Base-by-base conservation (phyloP, 2,329 filamentous ascomycete species). In the Thielaviopsis populi region DNA sequence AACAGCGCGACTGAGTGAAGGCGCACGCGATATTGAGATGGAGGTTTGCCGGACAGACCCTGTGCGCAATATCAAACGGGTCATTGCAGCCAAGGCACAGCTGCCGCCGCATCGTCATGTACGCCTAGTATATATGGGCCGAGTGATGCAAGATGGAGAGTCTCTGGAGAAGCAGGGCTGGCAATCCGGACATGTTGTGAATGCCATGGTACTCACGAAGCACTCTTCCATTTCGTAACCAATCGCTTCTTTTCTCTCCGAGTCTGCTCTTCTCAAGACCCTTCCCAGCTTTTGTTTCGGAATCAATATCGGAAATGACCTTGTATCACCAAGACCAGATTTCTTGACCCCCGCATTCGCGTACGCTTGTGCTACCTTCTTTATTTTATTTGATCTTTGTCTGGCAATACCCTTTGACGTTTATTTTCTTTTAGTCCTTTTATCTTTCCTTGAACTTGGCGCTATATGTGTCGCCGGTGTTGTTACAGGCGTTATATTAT, bases 41-140 rank as follows among this genome's bases (percentile, higher is more conserved):
- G 73, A 71, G 15, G 74, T 88, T 61, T 77, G 75, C 56, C 82
- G 81, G 69, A 75, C 78, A 2, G 85, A 94, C 69, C 79, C 76
- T n/a, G 84, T 92, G 10, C 78, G 81, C 22, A 79, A 77, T 48
- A 71, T 95, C 40, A 78, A 79, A 67, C 85, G 80, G 69, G 76
- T 95, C 42, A 30, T 65, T 11, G 78, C 80, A 22, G 80, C 85
- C 56, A 80, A 86, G 70, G 80, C 82, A 37, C 77, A 87, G 86
- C 75, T 91, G 40, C 73, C 79, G 1, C 71, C 77, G 7, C 76
- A 76, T 54, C 83, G 82, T 67, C 81, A 78, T 59, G 77, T 96
- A 61, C 83, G 83, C 63, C 81, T 96, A 66, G 85, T 84, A 22
- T 95, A 95, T 72, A 80, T 94, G 73, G 91, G 91, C 68, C 89